Evolutionary conservation across 495 filamentous ascomycete species (phyloP).

Genomic region (Penicillium soppii): DNA sequence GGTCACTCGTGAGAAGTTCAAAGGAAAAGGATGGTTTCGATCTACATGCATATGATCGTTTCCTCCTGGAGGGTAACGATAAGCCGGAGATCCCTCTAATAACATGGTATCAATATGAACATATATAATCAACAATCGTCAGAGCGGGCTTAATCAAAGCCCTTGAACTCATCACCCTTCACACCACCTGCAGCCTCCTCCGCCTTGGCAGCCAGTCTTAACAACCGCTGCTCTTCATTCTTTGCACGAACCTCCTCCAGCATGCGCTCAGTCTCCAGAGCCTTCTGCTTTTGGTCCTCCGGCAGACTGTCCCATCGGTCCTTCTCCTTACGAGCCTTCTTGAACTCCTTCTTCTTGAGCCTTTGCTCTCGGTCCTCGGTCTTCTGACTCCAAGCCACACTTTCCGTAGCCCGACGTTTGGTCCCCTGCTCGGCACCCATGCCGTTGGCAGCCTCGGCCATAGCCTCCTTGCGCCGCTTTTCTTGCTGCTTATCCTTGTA

Average conservation of each 20-base stretch:
- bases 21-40: no score
- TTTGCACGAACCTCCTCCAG: slow-evolving; percentile 66
- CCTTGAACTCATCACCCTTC: slow-evolving; percentile 39
- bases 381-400: slow-evolving; percentile 82
- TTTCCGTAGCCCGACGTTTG: slow-evolving; percentile 48
- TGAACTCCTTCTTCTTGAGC: slow-evolving; percentile 69
- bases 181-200: slow-evolving; percentile 6
- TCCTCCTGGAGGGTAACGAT: neutral
- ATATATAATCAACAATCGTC: neutral
- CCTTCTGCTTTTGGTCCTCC: slow-evolving; percentile 67
- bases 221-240: slow-evolving; percentile 41
- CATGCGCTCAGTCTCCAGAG: slow-evolving; percentile 69
- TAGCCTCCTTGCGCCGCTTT: slow-evolving; percentile 58
- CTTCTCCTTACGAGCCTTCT: slow-evolving; percentile 67
- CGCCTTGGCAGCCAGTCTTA: slow-evolving; percentile 20
- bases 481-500: slow-evolving; percentile 82
- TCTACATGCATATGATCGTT: no score
- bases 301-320: slow-evolving; percentile 68
- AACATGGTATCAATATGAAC: neutral
- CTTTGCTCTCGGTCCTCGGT: slow-evolving; percentile 66
- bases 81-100: neutral
- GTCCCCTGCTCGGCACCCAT: slow-evolving; percentile 27
- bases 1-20: no score
- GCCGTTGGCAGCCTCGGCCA: slow-evolving; percentile 42
- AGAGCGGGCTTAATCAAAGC: slow-evolving; percentile 48